Base-by-base conservation (phyloP, 1,284 basidiomycete species). In the Fistulina hepatica region DNA sequence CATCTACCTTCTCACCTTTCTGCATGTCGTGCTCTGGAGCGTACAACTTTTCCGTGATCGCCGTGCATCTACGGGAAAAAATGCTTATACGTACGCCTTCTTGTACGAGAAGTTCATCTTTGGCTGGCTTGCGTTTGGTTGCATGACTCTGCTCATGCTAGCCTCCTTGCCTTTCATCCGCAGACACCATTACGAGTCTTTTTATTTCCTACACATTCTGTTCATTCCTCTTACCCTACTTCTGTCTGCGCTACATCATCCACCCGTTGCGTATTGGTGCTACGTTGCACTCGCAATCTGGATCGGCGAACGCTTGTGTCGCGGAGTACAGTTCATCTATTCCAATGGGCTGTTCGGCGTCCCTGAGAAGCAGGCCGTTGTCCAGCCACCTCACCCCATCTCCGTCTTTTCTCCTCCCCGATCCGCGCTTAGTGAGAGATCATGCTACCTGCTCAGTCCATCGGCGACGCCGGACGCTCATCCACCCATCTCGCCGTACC, bases 21-120 rank as follows among this genome's bases (percentile, higher is more conserved):
- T 78, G 1, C 88, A 92, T 55, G 76, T 81, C 26, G 65, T 61
- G 5, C 62, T 84, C 2, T 93, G 86, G 85, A 78, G 75, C 42
- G 67, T 85, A 6, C 81, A 91, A 53, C 63, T 91, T 26, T 58
- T 58, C 28, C 56, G 56, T 21, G 81, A 86, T 44, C 59, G 49
- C 34, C 65, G 63, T 38, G 57, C 45, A 2, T 62, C 59, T 26
- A 72, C 71, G 5, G 71, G 68, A 37, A 63, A 67, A 37, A 52
- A 69, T 6, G 73, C 77, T 4, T 82, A 79, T 58, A 52, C 63
- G 30, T 72, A 75, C 40, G 73, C 79, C 15, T 85, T 74, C 65
- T 58, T 65, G 27, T 84, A 80, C 52, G 62, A 65, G 39, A 74
- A 77, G 34, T 92, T 92, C 53, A 64, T 82, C 36, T 85, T 67